Evolutionary conservation across 768 basidiomycete genomes (phyloP), one percentile per base, ranked within the genome.

Genomic region (Pulveroboletus sp.): DNA sequence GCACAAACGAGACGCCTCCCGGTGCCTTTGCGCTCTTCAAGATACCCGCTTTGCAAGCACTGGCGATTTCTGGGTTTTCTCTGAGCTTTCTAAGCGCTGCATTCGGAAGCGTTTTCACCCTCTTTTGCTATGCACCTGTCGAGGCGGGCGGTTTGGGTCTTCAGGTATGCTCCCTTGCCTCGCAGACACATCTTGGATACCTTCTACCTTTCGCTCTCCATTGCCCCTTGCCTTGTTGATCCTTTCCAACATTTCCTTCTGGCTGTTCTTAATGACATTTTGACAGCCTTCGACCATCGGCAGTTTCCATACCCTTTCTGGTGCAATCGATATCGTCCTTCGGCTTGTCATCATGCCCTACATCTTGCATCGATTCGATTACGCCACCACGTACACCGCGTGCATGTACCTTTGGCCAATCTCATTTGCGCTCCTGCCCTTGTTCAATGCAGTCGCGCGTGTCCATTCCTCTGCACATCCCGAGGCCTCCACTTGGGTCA

Each of bases 231-330:
- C 6, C 14, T 27, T 9, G 25, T 27, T 5, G 11, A 17, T 20
- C 20, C 9, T 29, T 23, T 21, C n/a, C 14, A 20, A 5, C 13
- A 17, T 14, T 29, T 20, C 21, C 10, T 23, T 38, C 21, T 13
- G 17, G 24, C 11, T n/a, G n/a, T 46, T 47, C 24, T 42, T 34
- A 2, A 32, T 31, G 6, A 40, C n/a, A n/a, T 32, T 11, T 25
- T 40, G 10, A 16, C 53, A 82, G 78, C 70, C 76, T 5, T 70
- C 74, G 23, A 68, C 80, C 53, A 84, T 82, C 42, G 82, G 82
- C 6, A 74, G 74, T 47, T 72, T 78, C 20, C 76, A 83, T 36
- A 75, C 81, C 9, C 62, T 72, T 23, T 72, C 77, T 4, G 79
- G 79, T 31, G 49, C 59, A n/a, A 68, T 77, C 33, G 71, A 80